Evolutionary conservation across 2,329 filamentous ascomycete genomes (phyloP).

Genomic region (Penicillium sp.): DNA sequence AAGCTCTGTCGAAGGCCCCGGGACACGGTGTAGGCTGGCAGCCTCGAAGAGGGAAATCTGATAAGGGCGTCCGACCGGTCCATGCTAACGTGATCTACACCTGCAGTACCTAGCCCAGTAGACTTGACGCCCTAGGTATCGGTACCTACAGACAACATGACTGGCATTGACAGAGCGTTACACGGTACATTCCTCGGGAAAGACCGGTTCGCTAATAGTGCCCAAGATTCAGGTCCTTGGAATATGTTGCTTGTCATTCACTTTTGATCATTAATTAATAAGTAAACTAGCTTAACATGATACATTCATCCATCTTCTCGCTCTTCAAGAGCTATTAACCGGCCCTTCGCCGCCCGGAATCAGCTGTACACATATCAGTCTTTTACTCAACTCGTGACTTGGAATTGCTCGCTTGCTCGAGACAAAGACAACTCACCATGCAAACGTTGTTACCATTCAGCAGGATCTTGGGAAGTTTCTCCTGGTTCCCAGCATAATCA

Average conservation of each 20-base stretch:
- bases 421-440: constrained; percentile 67
- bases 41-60: no score
- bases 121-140: no score
- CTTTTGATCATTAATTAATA: background rate
- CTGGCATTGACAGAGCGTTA: background rate
- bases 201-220: background rate
- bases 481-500: constrained; percentile 84
- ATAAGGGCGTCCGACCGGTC: background rate
- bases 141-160: background rate
- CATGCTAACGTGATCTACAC: background rate
- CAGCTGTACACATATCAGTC: constrained; percentile 49
- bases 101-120: no score
- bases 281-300: constrained; percentile 5
- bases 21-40: background rate
- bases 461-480: constrained; percentile 88
- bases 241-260: background rate
- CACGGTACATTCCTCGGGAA: background rate
- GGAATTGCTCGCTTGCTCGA: background rate
- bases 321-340: constrained; percentile 19
- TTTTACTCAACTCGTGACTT: background rate
- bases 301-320: constrained; percentile 1
- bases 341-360: constrained; percentile 76
- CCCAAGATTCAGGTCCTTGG: background rate
- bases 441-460: constrained; percentile 98
- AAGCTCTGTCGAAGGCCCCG: background rate